Percentiles rank a stretch among this genome's conserved stretches.
Evolutionary conservation across 2,329 filamentous ascomycete species (phyloP).

Genomic region (Hymenoscyphus occultus): DNA sequence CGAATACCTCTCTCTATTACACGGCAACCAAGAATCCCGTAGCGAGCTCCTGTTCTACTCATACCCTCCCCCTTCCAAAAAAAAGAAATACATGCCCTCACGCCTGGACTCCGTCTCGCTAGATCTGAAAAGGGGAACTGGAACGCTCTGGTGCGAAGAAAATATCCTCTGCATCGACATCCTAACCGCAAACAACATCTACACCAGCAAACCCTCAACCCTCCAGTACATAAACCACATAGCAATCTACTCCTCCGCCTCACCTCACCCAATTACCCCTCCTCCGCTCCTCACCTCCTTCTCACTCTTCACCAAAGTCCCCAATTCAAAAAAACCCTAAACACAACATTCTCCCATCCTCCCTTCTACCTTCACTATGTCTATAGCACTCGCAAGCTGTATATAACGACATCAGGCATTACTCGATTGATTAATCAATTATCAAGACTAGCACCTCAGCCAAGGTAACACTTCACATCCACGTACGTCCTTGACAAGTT

Average conservation of each 20-base stretch:
- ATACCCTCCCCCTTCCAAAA: neutral
- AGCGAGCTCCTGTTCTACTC: conserved; percentile 5
- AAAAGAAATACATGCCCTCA: neutral
- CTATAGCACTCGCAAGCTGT: too few species aligned
- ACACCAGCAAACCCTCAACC: neutral
- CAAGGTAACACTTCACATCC: too few species aligned
- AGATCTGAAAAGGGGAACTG: neutral
- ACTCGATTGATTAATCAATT: neutral
- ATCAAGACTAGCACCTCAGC: neutral
- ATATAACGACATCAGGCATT: neutral
- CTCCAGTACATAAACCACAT: neutral
- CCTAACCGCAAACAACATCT: conserved; percentile 2
- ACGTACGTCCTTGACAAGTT: neutral
- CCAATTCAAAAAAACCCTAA: conserved; percentile 1
- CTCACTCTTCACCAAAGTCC: conserved; percentile 1
- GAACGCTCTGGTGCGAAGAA: conserved; percentile 7
- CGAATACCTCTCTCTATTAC: neutral
- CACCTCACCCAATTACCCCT: neutral
- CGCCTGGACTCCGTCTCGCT: neutral
- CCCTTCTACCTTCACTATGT: neutral
- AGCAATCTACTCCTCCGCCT: conserved; percentile 6
- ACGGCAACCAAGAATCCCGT: conserved; percentile 7
- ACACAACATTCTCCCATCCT: neutral
- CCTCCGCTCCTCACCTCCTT: neutral
- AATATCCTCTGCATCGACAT: conserved; percentile 5